Percentiles rank a stretch among this genome's conserved stretches.
Evolutionary conservation across 2,329 filamentous ascomycete species (phyloP).

Genomic region (Endoconidiophora polonica): DNA sequence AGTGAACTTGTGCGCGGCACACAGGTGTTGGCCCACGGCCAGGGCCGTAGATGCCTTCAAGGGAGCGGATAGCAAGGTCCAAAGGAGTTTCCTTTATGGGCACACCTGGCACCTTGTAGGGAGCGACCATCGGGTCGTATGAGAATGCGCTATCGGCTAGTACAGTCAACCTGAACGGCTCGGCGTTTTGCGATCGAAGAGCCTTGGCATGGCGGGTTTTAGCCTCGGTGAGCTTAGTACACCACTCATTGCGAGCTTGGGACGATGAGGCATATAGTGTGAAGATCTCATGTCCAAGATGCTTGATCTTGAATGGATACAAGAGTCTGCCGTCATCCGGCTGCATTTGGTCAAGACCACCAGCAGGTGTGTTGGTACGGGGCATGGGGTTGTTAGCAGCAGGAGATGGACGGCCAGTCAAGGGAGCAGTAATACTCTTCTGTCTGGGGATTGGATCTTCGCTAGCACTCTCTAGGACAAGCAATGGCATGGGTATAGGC

Average conservation of each 20-base stretch:
- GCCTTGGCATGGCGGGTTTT: slow-evolving; percentile 88
- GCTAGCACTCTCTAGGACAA: slow-evolving; percentile 81
- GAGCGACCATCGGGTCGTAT: slow-evolving; percentile 47
- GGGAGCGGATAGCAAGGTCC: slow-evolving; percentile 75
- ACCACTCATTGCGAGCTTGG: slow-evolving; percentile 72
- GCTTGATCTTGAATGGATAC: slow-evolving; percentile 90
- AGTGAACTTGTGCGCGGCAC: slow-evolving; percentile 77
- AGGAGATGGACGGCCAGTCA: slow-evolving; percentile 44
- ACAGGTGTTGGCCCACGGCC: slow-evolving; percentile 58
- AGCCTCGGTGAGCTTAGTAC: slow-evolving; percentile 79
- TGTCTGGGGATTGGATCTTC: slow-evolving; percentile 80
- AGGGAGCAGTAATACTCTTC: slow-evolving; percentile 52
- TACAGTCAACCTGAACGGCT: slow-evolving; percentile 82
- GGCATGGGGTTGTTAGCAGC: slow-evolving; percentile 51
- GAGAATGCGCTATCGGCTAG: slow-evolving; percentile 86
- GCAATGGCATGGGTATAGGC: slow-evolving; percentile 89
- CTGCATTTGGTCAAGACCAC: slow-evolving; percentile 25
- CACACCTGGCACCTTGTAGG: slow-evolving; percentile 47
- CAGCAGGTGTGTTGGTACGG: slow-evolving; percentile 17
- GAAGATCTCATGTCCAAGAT: slow-evolving; percentile 85
- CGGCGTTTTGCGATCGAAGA: slow-evolving; percentile 79
- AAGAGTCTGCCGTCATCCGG: slow-evolving; percentile 60
- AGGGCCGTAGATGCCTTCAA: slow-evolving; percentile 61
- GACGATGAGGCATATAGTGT: slow-evolving; percentile 71
- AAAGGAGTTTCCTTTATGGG: slow-evolving; percentile 81